phyloP scores from a whole-genome alignment of 768 basidiomycete genomes.

The Austroboletus festivus region DNA sequence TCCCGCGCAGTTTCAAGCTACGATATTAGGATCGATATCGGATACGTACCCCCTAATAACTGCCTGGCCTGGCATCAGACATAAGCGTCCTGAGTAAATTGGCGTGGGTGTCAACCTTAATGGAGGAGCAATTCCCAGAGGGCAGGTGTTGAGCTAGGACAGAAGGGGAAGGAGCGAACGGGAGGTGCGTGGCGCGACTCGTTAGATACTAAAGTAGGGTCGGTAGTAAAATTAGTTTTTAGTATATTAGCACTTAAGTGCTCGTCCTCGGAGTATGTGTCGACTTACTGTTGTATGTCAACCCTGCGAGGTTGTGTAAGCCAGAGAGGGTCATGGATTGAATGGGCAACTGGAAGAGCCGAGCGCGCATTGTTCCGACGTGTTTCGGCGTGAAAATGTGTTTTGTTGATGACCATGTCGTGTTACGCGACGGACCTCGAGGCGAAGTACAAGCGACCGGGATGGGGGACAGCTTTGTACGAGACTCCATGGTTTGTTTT shows the following conservation, averaged over 20 bases:
- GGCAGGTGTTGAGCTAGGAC: constrained; percentile 5
- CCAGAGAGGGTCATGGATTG: too few species aligned
- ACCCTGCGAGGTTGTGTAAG: too few species aligned
- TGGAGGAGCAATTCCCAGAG: constrained; percentile 4
- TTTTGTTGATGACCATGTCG: too few species aligned
- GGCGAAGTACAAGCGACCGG: constrained; percentile 19
- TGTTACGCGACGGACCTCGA: constrained; percentile 26
- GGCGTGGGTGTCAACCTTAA: constrained; percentile 13
- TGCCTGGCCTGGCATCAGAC: constrained; percentile 21
- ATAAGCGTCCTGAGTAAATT: constrained; percentile 10
- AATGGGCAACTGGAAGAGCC: too few species aligned
- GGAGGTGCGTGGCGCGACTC: neutral
- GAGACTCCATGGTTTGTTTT: constrained; percentile 5
- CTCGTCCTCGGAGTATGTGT: constrained; percentile 1
- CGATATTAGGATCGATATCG: constrained; percentile 21
- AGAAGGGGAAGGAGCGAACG: constrained; percentile 10
- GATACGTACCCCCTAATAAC: constrained; percentile 20
- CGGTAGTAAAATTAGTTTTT: constrained; percentile 10
- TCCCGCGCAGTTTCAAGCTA: constrained; percentile 7
- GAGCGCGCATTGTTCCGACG: constrained; percentile 11
- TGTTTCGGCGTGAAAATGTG: constrained; percentile 2
- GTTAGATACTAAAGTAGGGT: constrained; percentile 1
- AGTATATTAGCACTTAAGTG: neutral
- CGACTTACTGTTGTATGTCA: neutral
- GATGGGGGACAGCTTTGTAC: constrained; percentile 7